These are phyloP conservation scores for Berkeleyomyces rouxiae DNA, from an alignment of 2,329 filamentous ascomycete genomes.

Conservation along the genomic window DNA sequence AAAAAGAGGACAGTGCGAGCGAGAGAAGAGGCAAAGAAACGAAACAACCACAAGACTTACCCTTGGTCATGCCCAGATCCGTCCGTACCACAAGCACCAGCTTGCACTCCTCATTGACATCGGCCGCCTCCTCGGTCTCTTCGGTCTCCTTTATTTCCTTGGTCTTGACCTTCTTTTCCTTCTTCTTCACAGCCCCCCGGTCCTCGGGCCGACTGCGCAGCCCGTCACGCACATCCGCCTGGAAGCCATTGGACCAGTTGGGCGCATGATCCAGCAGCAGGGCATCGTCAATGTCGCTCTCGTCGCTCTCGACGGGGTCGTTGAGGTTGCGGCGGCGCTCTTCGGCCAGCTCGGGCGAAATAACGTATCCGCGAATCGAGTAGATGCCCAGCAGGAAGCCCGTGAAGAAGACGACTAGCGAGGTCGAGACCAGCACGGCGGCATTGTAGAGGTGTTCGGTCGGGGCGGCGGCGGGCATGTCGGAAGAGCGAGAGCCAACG, in stretches of 20 bases:
- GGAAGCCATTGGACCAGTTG: constrained; percentile 47
- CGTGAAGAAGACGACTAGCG: constrained; percentile 53
- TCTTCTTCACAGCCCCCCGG: constrained; percentile 19
- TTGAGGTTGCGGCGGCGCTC: constrained; percentile 38
- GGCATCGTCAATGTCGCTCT: constrained; percentile 50
- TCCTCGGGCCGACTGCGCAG: constrained; percentile 22
- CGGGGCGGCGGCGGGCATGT: constrained; percentile 17
- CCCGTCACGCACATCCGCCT: constrained; percentile 42
- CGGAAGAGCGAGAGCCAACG: background rate
- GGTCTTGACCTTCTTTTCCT: constrained; percentile 19
- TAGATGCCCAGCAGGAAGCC: constrained; percentile 76
- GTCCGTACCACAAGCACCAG: constrained; percentile 82
- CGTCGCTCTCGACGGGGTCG: constrained; percentile 51
- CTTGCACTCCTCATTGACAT: constrained; percentile 68
- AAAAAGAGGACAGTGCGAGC: background rate
- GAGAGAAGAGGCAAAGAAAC: background rate
- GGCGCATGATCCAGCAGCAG: constrained; percentile 46
- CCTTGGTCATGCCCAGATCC: constrained; percentile 94
- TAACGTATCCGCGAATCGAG: constrained; percentile 42
- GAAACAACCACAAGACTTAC: constrained; percentile 30
- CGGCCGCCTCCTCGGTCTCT: constrained; percentile 20
- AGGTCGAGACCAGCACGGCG: constrained; percentile 53
- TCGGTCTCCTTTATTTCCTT: constrained; percentile 11
- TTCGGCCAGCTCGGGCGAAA: constrained; percentile 38
- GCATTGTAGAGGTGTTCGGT: constrained; percentile 28